These are phyloP conservation scores for Teratosphaeria viscida DNA, from an alignment of 2,329 filamentous ascomycete species.

Conservation along the genomic window DNA sequence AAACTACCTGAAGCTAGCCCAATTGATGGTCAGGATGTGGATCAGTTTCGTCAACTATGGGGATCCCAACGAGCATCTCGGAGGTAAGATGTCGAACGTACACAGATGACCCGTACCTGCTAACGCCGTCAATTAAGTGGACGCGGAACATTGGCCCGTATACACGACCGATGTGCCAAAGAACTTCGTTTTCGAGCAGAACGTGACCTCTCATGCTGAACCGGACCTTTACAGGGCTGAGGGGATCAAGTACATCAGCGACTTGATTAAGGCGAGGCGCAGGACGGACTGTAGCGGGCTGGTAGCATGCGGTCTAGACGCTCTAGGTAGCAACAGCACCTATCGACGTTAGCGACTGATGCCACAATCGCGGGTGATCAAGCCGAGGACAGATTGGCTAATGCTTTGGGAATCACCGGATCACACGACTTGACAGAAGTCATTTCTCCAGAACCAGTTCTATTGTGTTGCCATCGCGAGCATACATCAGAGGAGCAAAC, in stretches of 20 bases:
- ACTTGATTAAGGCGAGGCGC: conserved; percentile 14
- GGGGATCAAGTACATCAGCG: conserved; percentile 29
- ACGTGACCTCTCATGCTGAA: conserved; percentile 28
- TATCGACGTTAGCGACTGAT: background rate
- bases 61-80: conserved; percentile 35
- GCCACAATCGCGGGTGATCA: background rate
- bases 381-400: background rate
- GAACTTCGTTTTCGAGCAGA: conserved; percentile 44
- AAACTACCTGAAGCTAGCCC: conserved; percentile 33
- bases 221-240: conserved; percentile 36
- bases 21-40: conserved; percentile 38
- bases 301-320: conserved; percentile 6
- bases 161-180: conserved; percentile 33
- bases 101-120: background rate
- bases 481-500: too few species aligned
- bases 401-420: background rate
- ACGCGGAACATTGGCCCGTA: conserved; percentile 31
- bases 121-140: conserved; percentile 4
- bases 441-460: too few species aligned
- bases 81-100: conserved; percentile 31
- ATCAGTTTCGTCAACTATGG: conserved; percentile 34
- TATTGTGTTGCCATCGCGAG: too few species aligned
- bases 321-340: background rate
- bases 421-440: too few species aligned
- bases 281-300: conserved; percentile 14